Evolutionary conservation across 331 rosid species (phyloP), one percentile per base, ranked within the genome.

Genomic region (Quercus tomentella): DNA sequence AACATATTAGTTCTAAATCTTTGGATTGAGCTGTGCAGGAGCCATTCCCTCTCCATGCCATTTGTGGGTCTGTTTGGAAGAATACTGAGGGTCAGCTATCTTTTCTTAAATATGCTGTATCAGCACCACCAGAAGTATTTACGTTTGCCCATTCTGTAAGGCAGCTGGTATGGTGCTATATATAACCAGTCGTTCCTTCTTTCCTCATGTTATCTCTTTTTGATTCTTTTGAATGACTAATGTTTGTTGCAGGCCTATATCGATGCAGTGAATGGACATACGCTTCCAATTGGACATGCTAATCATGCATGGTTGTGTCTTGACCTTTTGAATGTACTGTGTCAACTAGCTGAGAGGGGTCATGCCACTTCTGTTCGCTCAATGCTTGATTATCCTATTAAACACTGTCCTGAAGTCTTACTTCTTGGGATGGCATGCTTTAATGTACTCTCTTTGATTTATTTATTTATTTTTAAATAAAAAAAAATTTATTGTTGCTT

Each of bases 11-110:
- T 77, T 80, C 77, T 75, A 49, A 77, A 12, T 77, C 56, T 23
- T 79, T 84, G 84, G 52, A 73, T 82, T 86, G 87, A 65, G 71
- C 55, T 72, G 72, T 67, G 74, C 85, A 96, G 99, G 99, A 91
- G 73, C 89, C 89, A 11, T 93, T 96, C 85, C 99, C 99, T 21
- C 91, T 96, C 60, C 92, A 93, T 84, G 91, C 97, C 51, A 76
- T 96, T 56, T 96, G 94, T 80, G 97, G 99, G 74, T 93, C 97
- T 74, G 87, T 96, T 69, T 96, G 99, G 99, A 91, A 93, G 88
- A 93, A 96, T 69, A 89, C 89, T 2, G 99, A 96, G 91, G 98
- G 97, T 73, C 99, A 96, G 84, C 82, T 96, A 65, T 96, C 99
- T 57, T 96, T 96, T 81, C 94, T 96, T 43, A 93, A 88, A 82